These are phyloP conservation scores for Suillus cothurnatus DNA, from an alignment of 768 basidiomycete genomes.

Conservation along the genomic window DNA sequence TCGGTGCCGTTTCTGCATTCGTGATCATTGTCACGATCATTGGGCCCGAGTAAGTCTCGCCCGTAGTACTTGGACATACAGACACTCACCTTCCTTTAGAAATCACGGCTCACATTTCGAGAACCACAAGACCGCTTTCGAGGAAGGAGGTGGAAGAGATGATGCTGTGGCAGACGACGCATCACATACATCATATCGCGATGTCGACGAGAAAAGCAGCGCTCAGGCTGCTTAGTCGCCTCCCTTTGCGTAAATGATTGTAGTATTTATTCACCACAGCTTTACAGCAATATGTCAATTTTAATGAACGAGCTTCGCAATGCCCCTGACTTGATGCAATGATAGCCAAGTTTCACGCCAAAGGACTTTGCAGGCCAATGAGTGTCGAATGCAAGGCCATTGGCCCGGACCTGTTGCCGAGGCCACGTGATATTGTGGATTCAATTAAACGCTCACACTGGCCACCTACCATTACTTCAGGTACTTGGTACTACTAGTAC, in stretches of 20 bases:
- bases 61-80: neutral
- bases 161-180: constrained; percentile 42
- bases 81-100: constrained; percentile 32
- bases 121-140: constrained; percentile 75
- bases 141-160: constrained; percentile 64
- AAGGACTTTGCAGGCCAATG: neutral
- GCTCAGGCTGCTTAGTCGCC: neutral
- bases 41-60: constrained; percentile 67
- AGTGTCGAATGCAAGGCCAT: no score
- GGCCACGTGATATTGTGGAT: neutral
- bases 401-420: neutral
- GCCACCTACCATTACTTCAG: neutral
- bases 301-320: neutral
- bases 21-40: constrained; percentile 75
- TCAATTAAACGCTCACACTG: neutral
- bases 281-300: neutral
- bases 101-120: constrained; percentile 85
- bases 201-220: neutral
- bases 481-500: neutral
- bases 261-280: neutral
- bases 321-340: neutral
- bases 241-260: neutral
- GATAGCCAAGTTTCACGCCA: no score
- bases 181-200: constrained; percentile 4
- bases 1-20: constrained; percentile 80